Evolutionary conservation across 345 rosid genomes (phyloP), one percentile per base, ranked within the genome.

Genomic region (Bretschneidera sinensis): DNA sequence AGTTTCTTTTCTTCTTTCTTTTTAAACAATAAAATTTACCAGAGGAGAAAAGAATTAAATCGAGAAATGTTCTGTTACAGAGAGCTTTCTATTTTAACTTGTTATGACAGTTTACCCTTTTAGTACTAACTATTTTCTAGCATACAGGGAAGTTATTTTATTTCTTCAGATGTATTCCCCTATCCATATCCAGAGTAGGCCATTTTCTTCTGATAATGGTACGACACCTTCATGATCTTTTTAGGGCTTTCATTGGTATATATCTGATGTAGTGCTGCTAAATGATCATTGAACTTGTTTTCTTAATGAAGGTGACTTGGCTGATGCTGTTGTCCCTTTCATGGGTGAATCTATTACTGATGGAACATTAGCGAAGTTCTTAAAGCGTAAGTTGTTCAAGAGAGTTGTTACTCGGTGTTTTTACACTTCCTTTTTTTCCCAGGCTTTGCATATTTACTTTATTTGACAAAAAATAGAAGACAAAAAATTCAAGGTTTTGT

Each of bases 271-370:
- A 23, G 18, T 21, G 51, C 48, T 62, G 17, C 17, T 55, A 18
- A 61, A 16, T 65, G 33, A 52, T 57, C 21, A 22, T 57, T 19
- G n/a, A 35, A 55, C 20, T 31, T 23, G 51, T 48, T 47, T 34
- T 63, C 23, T 14, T 68, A 47, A 64, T 62, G 61, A 63, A 64
- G 92, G 78, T 45, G 87, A 84, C 65, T 54, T 78, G 71, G 86
- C 83, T 61, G 88, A 87, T 60, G 90, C 76, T 60, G 82, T 87
- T 73, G 97, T 90, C 28, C 95, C 97, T 52, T 82, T 80, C 72
- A 87, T 90, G 92, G 97, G 88, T 9, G 95, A 90, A 80, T 90
- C 97, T 21, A 87, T 90, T 22, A 66, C 88, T 21, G 97, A 90
- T 79, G 97, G 97, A 59, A 85, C 95, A 51, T 54, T 87, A 60